Evolutionary conservation across 163 green algal species (phyloP).

Genomic region (Scenedesmus sp.): DNA sequence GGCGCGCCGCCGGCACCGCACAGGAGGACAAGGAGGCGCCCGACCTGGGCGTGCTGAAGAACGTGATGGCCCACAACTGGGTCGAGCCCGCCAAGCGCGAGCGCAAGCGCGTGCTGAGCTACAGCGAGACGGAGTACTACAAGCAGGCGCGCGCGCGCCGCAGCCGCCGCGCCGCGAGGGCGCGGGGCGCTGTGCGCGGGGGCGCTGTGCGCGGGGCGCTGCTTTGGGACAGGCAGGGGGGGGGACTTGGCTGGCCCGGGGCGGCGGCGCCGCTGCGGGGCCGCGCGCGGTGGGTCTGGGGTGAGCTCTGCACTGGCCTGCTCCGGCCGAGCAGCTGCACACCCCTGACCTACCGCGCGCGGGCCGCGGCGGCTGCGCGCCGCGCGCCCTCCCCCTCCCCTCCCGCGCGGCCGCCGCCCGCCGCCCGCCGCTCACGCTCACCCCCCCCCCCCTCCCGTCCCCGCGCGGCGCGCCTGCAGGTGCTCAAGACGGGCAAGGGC

Average conservation of each 20-base stretch:
- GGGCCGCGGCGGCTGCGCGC: too few relatives aligned
- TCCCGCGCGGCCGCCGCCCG: too few relatives aligned
- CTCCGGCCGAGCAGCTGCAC: too few relatives aligned
- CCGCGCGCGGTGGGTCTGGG: constrained; percentile 12
- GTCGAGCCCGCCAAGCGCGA: constrained; percentile 96
- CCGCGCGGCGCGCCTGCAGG: constrained; percentile 10
- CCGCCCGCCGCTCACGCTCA: too few relatives aligned
- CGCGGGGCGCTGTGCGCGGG: too few relatives aligned
- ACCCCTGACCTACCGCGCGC: too few relatives aligned
- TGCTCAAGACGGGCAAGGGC: constrained; percentile 41
- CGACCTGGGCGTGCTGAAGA: constrained; percentile 61
- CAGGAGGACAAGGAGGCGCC: constrained; percentile 44
- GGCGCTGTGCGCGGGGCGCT: background rate
- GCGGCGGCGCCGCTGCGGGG: constrained; percentile 7
- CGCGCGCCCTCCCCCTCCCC: too few relatives aligned
- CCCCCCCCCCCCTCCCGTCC: too few relatives aligned
- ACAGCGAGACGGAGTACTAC: constrained; percentile 83
- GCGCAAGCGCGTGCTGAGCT: constrained; percentile 89
- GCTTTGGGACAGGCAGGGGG: background rate
- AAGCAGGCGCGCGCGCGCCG: constrained; percentile 59
- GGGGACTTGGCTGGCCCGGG: too few relatives aligned
- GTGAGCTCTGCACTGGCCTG: too few relatives aligned
- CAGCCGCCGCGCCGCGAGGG: too few relatives aligned
- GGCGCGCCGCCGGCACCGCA: too few relatives aligned
- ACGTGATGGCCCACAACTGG: constrained; percentile 90